Base-by-base conservation (phyloP, 2,329 filamentous ascomycete genomes). In the Westerdykella aurantiaca region DNA sequence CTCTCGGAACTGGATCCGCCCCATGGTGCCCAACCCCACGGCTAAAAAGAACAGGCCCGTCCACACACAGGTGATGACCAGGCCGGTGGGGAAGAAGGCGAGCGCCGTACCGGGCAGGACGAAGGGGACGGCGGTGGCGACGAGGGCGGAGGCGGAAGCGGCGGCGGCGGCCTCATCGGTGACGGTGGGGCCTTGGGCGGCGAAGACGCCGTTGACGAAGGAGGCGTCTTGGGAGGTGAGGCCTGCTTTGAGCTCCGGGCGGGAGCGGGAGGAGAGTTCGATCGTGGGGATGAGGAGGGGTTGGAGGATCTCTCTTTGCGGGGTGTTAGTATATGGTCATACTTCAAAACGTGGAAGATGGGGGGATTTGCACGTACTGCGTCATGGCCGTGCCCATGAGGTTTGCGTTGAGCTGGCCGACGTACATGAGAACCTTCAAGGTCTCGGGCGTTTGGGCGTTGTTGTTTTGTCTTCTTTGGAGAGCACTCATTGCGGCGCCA, bases 181-280 rank as follows among this genome's bases (percentile, higher is more conserved):
- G 46, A 78, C 81, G 56, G 76, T 64, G 56, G 75, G 60, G 12
- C 78, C 69, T 43, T 77, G 70, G 39, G 75, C 68, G 42, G 83
- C 78, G 66, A 88, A 88, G 55, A 85, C 77, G 41, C 85, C 85
- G 12, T 77, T 78, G 33, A 88, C 77, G 54, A 88, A 89, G 6
- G 79, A 76, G 13, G 85, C 83, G 62, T 87, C 82, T 64, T 83
- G 82, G 47, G 79, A 76, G 9, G 83, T 83, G 40, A 88, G 78
- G 29, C 79, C 81, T 39, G 83, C 83, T 56, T 70, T 76, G 45
- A 86, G 72, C 1, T 68, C 64, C 55, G 71, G 79, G 80, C 12
- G 67, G 51, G 6, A 39, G 63, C 22, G 71, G 55, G 53, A 60
- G 76, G 78, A 34, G 38, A 89, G 76, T 13, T 80, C 81, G 46